Evolutionary conservation across 2,329 filamentous ascomycete genomes (phyloP), one percentile per base, ranked within the genome.

Genomic region (Ceratocystis variospora): DNA sequence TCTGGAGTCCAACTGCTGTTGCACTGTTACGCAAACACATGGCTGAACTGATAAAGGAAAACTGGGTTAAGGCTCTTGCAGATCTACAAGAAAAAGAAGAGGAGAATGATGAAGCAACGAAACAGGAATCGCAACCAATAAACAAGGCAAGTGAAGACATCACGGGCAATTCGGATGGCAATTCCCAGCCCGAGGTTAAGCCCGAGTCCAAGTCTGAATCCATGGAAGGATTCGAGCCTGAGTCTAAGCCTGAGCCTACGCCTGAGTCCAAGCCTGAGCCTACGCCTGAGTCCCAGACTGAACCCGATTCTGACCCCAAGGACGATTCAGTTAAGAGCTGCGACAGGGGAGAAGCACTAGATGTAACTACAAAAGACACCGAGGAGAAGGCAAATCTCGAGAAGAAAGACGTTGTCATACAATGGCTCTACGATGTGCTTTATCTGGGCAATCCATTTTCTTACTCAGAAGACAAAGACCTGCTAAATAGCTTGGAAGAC

Each of bases 1-100:
- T 96, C 2, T 97, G 92, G 92, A 91, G 87, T 64, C 80, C 83
- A 1, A 78, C 79, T 1, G 88, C 89, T 0, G 82, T 92, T 1
- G 71, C 71, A 0, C 77, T 78, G 0, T 72, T 96, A 69, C 94
- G 90, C 75, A 72, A 71, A n/a, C 73, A 78, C 59, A 72, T 90
- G 5, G 73, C 77, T 5, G 74, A 75, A 53, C 76, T 80, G 62
- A 73, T 93, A 0, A 75, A 75, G n/a, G 74, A 75, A 63, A 70
- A 73, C 6, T 85, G 82, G 82, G 72, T 72, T 7, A 73, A 76
- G 57, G 73, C 77, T 65, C 70, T 85, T 66, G 71, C 73, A n/a
- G 68, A 68, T 22, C 41, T 70, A 22, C 68, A 69, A 65, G 50
- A 67, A 5, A 68, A 66, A 3, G 62, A 75, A 8, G 66, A 64